Conservation (phyloP, 140 eudicot genomes). For the Ambrosia hybrid region DNA sequence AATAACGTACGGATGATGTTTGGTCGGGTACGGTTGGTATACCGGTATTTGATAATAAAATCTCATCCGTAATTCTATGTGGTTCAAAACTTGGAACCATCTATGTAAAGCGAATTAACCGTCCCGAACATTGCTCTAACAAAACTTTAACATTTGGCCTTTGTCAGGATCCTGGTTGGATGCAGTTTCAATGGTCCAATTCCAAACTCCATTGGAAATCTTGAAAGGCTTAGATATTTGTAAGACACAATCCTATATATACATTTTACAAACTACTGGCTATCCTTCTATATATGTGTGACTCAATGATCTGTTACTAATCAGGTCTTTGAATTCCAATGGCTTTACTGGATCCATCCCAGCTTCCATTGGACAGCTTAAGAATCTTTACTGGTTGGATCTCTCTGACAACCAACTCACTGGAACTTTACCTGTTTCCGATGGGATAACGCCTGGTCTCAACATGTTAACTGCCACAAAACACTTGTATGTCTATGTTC, state of each 20-base stretch:
- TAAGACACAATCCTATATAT: neutral
- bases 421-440: constrained; percentile 1
- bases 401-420: constrained; percentile 5
- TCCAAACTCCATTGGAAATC: constrained; percentile 7
- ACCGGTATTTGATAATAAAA: too few species aligned
- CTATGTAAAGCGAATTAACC: too few species aligned
- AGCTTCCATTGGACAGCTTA: neutral
- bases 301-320: neutral
- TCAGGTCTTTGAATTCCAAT: constrained; percentile 6
- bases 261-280: neutral
- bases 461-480: neutral
- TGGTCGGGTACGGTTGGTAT: too few species aligned
- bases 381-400: constrained; percentile 19
- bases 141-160: neutral
- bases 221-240: constrained; percentile 16
- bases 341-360: constrained; percentile 3
- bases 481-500: constrained; percentile 5
- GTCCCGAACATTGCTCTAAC: neutral
- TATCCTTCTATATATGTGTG: neutral
- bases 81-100: too few species aligned
- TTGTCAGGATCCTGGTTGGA: constrained; percentile 1
- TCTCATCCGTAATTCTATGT: too few species aligned
- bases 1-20: too few species aligned
- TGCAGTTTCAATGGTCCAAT: constrained; percentile 3
- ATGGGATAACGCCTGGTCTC: neutral